Conservation (phyloP, 192 early-diverging fungal genomes). For the Backusella tarrabulga region DNA sequence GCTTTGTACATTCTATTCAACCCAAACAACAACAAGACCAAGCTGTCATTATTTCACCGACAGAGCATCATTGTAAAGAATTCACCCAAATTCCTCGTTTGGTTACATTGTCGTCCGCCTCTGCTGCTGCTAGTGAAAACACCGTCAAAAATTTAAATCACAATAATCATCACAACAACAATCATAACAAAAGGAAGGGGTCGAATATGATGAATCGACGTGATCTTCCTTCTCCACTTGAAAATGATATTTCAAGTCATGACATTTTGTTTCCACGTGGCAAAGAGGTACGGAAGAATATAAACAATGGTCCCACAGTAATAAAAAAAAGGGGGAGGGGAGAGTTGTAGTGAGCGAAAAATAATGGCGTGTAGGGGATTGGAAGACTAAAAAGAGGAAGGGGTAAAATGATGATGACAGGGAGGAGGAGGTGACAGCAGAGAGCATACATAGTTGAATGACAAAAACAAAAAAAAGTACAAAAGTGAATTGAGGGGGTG, state of each 20-base stretch:
- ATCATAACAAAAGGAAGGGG: background rate
- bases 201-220: background rate
- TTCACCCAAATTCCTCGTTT: constrained; percentile 1
- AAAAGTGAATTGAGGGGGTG: background rate
- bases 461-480: background rate
- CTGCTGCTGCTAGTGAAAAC: background rate
- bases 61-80: background rate
- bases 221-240: constrained; percentile 4
- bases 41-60: background rate
- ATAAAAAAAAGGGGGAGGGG: background rate
- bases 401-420: background rate
- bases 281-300: constrained; percentile 5
- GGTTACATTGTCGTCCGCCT: background rate
- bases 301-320: background rate
- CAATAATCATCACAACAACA: background rate
- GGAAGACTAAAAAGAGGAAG: background rate
- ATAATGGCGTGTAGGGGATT: background rate
- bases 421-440: background rate
- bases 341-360: background rate
- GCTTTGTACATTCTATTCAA: background rate
- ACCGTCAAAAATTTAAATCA: background rate
- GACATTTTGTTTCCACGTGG: constrained; percentile 1
- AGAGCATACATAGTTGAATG: background rate
- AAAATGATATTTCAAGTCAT: constrained; percentile 3
- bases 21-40: background rate